phyloP scores from a whole-genome alignment of 176 grass and related monocot species.

The Metroxylon sagu region DNA sequence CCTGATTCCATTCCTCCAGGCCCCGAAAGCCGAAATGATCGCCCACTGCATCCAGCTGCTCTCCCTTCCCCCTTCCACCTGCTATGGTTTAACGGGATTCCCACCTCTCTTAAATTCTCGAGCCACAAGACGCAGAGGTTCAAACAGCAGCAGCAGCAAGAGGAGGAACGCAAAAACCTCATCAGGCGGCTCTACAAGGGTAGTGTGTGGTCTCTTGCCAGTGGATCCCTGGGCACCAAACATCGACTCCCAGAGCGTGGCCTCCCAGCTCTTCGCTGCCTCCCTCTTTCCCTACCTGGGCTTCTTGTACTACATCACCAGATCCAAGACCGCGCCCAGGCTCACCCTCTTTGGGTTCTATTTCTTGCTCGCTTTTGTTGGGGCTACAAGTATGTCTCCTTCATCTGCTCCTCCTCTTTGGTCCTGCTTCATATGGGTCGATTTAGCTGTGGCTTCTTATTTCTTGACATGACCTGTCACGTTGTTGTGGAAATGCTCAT shows the following conservation, averaged over 20 bases:
- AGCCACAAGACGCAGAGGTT: too few species aligned
- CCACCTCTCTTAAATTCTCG: too few species aligned
- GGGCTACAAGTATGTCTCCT: constrained; percentile 66
- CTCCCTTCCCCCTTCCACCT: too few species aligned
- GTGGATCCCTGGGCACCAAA: constrained; percentile 84
- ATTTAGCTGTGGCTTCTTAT: neutral
- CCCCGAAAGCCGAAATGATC: too few species aligned
- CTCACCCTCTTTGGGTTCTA: constrained; percentile 95
- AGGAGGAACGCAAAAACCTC: too few species aligned
- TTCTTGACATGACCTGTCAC: too few species aligned
- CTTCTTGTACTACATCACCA: constrained; percentile 85
- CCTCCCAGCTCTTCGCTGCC: constrained; percentile 84
- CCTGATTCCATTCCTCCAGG: too few species aligned
- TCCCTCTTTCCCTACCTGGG: constrained; percentile 94
- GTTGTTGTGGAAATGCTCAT: too few species aligned
- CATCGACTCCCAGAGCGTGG: constrained; percentile 71
- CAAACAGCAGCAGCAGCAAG: too few species aligned
- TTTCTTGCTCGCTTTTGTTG: constrained; percentile 89
- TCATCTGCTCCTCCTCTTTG: neutral
- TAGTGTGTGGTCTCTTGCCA: constrained; percentile 50
- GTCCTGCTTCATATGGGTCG: neutral
- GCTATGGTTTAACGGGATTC: too few species aligned
- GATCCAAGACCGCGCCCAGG: constrained; percentile 63
- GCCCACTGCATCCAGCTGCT: too few species aligned
- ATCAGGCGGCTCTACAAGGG: neutral